Base-by-base conservation (phyloP, 1,284 basidiomycete genomes). In the Pseudozyma sp. region DNA sequence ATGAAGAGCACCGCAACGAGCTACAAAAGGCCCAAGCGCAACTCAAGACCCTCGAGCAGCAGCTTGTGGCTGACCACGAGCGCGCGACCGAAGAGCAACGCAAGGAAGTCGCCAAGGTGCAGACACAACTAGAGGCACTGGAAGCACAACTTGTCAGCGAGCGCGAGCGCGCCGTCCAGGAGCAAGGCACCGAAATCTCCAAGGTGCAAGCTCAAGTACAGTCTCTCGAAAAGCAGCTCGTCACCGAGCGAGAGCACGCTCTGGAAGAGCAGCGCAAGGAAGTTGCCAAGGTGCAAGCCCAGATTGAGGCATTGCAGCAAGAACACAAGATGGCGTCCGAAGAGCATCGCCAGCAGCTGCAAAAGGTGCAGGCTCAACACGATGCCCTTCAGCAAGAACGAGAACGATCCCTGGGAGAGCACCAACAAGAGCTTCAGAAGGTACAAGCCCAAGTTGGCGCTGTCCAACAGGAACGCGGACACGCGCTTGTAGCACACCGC, bases 131-230 rank as follows among this genome's bases (percentile, higher is more conserved):
- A 36, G 42, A 45, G 21, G 43, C 52, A 42, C 55, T 62, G 39
- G 66, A 69, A 16, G 52, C 59, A 34, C 66, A 69, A 51, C 59
- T 69, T 10, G 56, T 38, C 21, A 53, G 39, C 38, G 59, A 69
- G 44, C 55, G 66, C 12, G 58, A 40, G 21, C 38, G 25, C 14
- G 57, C 54, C 9, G 43, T 42, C 40, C 38, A 53, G 35, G 52
- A 65, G 68, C 68, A 64, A 38, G 40, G 43, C 31, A 38, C 34
- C 18, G 59, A 63, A 47, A 47, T 55, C 10, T 45, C 58, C 31
- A 59, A 59, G 52, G 44, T 52, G 36, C 60, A 57, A 43, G 49
- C 43, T 34, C 60, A 48, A 40, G 43, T 63, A 1, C 54, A 63
- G 14, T 19, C 49, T 16, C 42, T 63, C 10, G 60, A 63, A 42